Conservation (phyloP, 2,329 filamentous ascomycete species). For the Aspergillus texensis region DNA sequence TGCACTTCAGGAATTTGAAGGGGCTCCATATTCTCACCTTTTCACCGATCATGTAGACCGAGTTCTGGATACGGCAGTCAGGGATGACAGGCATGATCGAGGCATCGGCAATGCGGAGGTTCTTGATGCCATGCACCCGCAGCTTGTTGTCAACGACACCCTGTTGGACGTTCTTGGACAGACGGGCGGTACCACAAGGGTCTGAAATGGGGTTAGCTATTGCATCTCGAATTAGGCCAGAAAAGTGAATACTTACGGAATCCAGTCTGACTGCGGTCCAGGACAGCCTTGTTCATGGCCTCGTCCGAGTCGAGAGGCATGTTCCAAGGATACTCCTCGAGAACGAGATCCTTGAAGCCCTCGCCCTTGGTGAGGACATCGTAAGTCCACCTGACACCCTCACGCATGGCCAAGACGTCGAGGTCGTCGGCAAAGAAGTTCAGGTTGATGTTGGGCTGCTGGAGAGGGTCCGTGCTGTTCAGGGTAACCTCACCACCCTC, state of each 20-base stretch:
- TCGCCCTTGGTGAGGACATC: conserved; percentile 62
- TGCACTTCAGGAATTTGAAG: no score
- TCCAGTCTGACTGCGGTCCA: conserved; percentile 61
- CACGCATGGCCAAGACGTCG: conserved; percentile 60
- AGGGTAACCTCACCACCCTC: conserved; percentile 42
- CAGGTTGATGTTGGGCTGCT: conserved; percentile 47
- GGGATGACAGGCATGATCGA: conserved; percentile 59
- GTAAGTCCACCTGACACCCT: conserved; percentile 58
- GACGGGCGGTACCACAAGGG: conserved; percentile 59
- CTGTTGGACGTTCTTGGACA: conserved; percentile 55
- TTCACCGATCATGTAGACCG: conserved; percentile 63
- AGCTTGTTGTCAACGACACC: conserved; percentile 57
- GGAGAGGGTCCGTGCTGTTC: conserved; percentile 41
- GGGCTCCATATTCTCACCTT: conserved; percentile 30
- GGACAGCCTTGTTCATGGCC: conserved; percentile 58
- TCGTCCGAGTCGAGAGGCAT: conserved; percentile 61
- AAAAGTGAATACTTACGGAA: conserved; percentile 22
- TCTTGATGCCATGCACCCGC: conserved; percentile 57
- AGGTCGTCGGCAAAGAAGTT: conserved; percentile 53
- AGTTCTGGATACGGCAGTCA: conserved; percentile 61
- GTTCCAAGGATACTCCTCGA: conserved; percentile 58
- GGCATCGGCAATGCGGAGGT: conserved; percentile 59
- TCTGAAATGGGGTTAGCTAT: conserved; percentile 27
- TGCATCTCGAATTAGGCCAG: neutral
- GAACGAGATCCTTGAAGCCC: conserved; percentile 52